These are phyloP conservation scores for Porphyrellus cyaneotinctus DNA, from an alignment of 768 basidiomycete species.

Conservation along the genomic window DNA sequence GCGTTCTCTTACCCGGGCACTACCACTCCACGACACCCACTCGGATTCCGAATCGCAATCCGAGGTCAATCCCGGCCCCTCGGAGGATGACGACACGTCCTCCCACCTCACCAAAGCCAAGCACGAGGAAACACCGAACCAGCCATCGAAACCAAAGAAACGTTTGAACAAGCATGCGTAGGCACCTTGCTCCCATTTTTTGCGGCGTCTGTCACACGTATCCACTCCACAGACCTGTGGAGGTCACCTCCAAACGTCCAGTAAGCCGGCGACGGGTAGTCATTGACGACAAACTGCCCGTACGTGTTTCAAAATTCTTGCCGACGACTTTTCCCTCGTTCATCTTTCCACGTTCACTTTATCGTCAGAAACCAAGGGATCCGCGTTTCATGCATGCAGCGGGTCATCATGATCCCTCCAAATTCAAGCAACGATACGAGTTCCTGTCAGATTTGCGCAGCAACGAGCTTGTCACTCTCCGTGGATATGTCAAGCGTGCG, in stretches of 20 bases:
- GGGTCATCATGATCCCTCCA: constrained; percentile 60
- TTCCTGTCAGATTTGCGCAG: constrained; percentile 69
- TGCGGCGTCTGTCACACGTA: neutral
- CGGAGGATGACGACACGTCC: constrained; percentile 13
- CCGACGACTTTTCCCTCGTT: neutral
- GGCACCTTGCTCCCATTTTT: constrained; percentile 30
- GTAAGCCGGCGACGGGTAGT: constrained; percentile 69
- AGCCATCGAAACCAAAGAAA: constrained; percentile 47
- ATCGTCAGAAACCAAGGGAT: constrained; percentile 67
- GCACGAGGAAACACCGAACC: constrained; percentile 37
- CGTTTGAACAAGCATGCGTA: constrained; percentile 85
- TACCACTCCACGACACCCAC: constrained; percentile 39
- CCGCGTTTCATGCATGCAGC: constrained; percentile 78
- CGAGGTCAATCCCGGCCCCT: constrained; percentile 5
- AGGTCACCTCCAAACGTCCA: constrained; percentile 80
- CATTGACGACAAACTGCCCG: constrained; percentile 62
- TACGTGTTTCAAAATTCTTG: constrained; percentile 33
- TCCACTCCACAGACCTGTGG: constrained; percentile 55
- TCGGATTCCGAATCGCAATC: constrained; percentile 29
- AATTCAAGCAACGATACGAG: constrained; percentile 66
- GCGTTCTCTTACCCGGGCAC: constrained; percentile 42
- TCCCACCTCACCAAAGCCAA: constrained; percentile 19
- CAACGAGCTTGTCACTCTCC: constrained; percentile 61
- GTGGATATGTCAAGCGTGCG: constrained; percentile 64
- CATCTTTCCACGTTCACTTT: neutral